Percentiles rank a stretch among this genome's conserved stretches.
Evolutionary conservation across 371 early-diverging fungal species (phyloP).

Genomic region (Mucor racemosus): DNA sequence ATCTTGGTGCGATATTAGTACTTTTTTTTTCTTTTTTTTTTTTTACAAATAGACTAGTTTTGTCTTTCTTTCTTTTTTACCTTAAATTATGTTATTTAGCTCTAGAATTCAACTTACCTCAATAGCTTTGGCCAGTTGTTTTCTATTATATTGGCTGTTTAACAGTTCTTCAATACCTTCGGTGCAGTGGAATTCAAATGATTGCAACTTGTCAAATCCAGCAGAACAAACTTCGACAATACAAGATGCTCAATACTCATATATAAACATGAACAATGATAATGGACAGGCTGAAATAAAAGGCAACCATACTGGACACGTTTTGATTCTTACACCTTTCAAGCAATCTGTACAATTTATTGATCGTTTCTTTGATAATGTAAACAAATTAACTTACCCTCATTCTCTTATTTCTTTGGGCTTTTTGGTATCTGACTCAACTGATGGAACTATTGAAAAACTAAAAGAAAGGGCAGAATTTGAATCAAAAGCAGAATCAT

Average conservation of each 20-base stretch:
- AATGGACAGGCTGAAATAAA: not conserved
- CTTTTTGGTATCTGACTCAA: slow-evolving; percentile 63
- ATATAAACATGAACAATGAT: slow-evolving; percentile 26
- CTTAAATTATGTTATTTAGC: slow-evolving; percentile 26
- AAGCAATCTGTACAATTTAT: slow-evolving; percentile 68
- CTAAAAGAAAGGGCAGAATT: slow-evolving; percentile 32
- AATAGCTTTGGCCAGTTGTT: slow-evolving; percentile 24
- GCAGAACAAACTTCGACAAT: not conserved
- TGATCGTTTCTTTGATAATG: slow-evolving; percentile 62
- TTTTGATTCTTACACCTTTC: slow-evolving; percentile 70
- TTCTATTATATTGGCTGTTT: slow-evolving; percentile 34
- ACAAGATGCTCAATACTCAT: slow-evolving; percentile 15
- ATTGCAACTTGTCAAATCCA: not conserved
- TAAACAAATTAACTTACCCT: slow-evolving; percentile 64
- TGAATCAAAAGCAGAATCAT: slow-evolving; percentile 28
- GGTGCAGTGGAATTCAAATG: slow-evolving; percentile 3
- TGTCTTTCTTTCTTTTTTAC: slow-evolving; percentile 4
- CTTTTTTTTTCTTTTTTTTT: not conserved
- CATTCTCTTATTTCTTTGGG: slow-evolving; percentile 69
- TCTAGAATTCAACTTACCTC: slow-evolving; percentile 30
- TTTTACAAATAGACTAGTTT: not conserved
- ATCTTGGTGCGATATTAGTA: slow-evolving; percentile 4
- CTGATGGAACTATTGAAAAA: slow-evolving; percentile 50
- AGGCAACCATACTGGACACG: slow-evolving; percentile 18
- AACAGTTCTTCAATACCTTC: not conserved